These are phyloP conservation scores for Mixia osmundae DNA, from an alignment of 1,284 basidiomycete species.

Conservation along the genomic window DNA sequence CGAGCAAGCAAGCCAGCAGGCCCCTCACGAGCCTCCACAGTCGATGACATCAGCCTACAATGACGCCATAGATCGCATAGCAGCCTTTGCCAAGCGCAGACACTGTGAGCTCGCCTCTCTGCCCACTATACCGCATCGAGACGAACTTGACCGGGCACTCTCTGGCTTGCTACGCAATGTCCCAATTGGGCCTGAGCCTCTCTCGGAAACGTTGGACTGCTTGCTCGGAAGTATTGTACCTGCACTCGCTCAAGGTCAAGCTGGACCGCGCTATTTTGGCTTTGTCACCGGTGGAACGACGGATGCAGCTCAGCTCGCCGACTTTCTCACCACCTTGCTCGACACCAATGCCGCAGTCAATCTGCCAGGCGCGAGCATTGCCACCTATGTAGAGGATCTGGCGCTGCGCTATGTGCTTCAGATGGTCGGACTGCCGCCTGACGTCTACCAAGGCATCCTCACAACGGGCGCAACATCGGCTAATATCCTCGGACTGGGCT, in stretches of 20 bases:
- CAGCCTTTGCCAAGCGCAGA: too few species aligned
- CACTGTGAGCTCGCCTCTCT: too few species aligned
- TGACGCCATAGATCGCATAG: too few species aligned
- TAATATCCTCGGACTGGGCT: conserved; percentile 28
- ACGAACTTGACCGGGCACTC: too few species aligned
- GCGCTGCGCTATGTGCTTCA: conserved; percentile 26
- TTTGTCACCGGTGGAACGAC: conserved; percentile 18
- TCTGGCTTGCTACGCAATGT: too few species aligned
- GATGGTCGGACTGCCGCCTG: conserved; percentile 22
- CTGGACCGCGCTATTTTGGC: conserved; percentile 27
- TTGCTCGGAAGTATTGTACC: conserved; percentile 17
- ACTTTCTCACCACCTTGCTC: conserved; percentile 20
- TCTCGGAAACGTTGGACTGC: background rate
- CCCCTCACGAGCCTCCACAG: too few species aligned
- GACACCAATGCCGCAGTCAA: conserved; percentile 26
- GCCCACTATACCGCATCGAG: too few species aligned
- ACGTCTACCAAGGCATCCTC: conserved; percentile 23
- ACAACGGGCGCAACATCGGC: conserved; percentile 30
- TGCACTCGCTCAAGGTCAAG: conserved; percentile 24
- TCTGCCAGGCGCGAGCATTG: conserved; percentile 21
- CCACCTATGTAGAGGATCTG: conserved; percentile 25
- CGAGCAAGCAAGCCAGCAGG: too few species aligned
- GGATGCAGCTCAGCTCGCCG: conserved; percentile 25
- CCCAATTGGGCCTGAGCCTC: background rate
- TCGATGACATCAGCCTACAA: too few species aligned